Percentiles rank a stretch among this genome's conserved stretches.
These are phyloP conservation scores for Proteromonas lacertae DNA, from an alignment of 352 stramenopile genomes.

Conservation along the genomic window DNA sequence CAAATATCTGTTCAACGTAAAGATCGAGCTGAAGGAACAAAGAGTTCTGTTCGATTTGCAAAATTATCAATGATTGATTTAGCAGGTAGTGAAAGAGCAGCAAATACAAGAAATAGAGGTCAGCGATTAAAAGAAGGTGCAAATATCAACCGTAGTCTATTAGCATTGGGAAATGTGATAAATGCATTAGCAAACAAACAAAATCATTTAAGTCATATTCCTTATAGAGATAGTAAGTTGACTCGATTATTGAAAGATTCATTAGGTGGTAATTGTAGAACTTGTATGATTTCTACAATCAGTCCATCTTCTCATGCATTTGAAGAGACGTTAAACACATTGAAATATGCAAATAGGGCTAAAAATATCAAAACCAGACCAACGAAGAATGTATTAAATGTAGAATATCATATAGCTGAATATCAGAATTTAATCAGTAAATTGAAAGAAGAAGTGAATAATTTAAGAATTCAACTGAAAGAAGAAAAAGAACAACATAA, in stretches of 20 bases:
- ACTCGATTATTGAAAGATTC: too few relatives aligned
- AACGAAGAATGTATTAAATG: slow-evolving; percentile 32
- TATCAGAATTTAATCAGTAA: slow-evolving; percentile 38
- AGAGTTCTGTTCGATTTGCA: slow-evolving; percentile 23
- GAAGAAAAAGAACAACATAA: neutral
- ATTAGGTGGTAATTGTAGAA: slow-evolving; percentile 56
- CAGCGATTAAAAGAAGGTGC: slow-evolving; percentile 38
- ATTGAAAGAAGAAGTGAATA: slow-evolving; percentile 36
- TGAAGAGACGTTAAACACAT: slow-evolving; percentile 57
- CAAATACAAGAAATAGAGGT: slow-evolving; percentile 43
- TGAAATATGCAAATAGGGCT: slow-evolving; percentile 56
- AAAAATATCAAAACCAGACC: slow-evolving; percentile 68
- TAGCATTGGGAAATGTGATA: slow-evolving; percentile 58
- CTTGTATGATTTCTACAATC: slow-evolving; percentile 64
- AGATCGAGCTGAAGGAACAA: slow-evolving; percentile 18
- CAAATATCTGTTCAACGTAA: slow-evolving; percentile 15
- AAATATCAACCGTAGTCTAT: slow-evolving; percentile 56
- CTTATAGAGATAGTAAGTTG: too few relatives aligned
- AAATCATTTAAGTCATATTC: slow-evolving; percentile 27
- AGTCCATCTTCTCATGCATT: slow-evolving; percentile 28
- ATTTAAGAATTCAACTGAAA: slow-evolving; percentile 20
- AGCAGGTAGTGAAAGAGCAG: slow-evolving; percentile 42
- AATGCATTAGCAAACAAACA: slow-evolving; percentile 45
- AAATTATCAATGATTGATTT: slow-evolving; percentile 55
- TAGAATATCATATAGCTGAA: slow-evolving; percentile 38